phyloP scores from a whole-genome alignment of 179 eudicot species.

The Corrigiola litoralis region DNA sequence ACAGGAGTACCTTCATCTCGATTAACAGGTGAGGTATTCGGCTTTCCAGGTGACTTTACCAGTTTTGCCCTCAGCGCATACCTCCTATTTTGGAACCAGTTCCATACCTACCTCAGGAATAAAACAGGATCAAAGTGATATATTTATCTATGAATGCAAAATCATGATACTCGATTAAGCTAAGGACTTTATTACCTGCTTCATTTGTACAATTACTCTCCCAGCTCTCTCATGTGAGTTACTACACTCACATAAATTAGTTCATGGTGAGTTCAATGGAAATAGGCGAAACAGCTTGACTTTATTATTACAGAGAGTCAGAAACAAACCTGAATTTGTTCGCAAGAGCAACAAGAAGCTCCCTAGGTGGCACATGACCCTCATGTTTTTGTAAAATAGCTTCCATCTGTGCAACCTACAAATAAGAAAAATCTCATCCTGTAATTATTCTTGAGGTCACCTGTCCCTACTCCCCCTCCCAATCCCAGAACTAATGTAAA shows the following conservation, averaged over 20 bases:
- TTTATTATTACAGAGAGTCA: neutral
- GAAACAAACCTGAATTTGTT: conserved; percentile 63
- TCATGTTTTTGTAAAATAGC: conserved; percentile 55
- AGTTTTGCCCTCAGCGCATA: conserved; percentile 81
- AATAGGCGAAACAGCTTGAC: neutral
- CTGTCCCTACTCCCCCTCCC: neutral
- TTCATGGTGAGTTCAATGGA: conserved; percentile 6
- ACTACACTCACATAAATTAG: conserved; percentile 33
- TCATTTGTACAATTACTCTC: conserved; percentile 66
- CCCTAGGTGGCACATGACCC: conserved; percentile 53
- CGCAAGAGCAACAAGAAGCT: conserved; percentile 63
- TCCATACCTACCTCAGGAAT: conserved; percentile 61
- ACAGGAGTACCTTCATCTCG: conserved; percentile 41
- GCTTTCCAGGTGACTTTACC: conserved; percentile 49
- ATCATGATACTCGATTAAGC: neutral
- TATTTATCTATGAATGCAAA: neutral
- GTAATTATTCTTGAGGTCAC: neutral
- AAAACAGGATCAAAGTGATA: conserved; percentile 1
- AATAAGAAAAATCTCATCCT: neutral
- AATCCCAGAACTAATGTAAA: neutral
- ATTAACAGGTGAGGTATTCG: conserved; percentile 37
- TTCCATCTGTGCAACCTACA: conserved; percentile 81
- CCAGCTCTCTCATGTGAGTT: conserved; percentile 64
- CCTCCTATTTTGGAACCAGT: conserved; percentile 97
- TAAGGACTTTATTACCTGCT: conserved; percentile 50